Percentiles rank a stretch among this genome's conserved stretches.
Conservation (phyloP, 768 basidiomycete genomes). For the Thelephora ganbajun region DNA sequence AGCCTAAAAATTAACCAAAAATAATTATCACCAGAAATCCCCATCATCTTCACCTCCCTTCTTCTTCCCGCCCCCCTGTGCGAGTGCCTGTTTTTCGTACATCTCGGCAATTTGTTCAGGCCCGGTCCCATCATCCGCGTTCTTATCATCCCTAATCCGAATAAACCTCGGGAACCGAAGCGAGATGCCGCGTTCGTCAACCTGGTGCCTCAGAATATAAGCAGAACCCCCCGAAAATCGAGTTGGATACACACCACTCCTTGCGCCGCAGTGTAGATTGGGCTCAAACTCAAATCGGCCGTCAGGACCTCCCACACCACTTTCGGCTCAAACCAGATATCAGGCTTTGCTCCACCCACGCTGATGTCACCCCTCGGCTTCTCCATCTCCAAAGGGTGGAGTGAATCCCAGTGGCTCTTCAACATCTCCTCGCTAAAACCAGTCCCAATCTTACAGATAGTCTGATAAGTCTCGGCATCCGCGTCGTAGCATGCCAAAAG, state of each 20-base stretch:
- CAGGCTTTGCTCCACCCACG: constrained; percentile 86
- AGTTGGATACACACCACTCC: constrained; percentile 48
- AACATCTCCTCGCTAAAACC: constrained; percentile 92
- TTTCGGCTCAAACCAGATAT: constrained; percentile 96
- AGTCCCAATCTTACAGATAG: constrained; percentile 98
- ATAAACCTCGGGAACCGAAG: constrained; percentile 94
- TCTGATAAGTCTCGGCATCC: constrained; percentile 89
- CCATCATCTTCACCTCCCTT: constrained; percentile 47
- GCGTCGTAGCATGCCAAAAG: constrained; percentile 92
- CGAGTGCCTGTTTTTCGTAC: constrained; percentile 80
- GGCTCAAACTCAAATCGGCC: constrained; percentile 92
- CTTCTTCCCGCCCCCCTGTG: constrained; percentile 60
- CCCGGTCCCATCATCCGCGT: constrained; percentile 81
- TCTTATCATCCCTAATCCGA: constrained; percentile 85
- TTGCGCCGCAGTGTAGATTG: constrained; percentile 89
- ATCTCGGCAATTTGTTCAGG: constrained; percentile 94
- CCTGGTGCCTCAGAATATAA: constrained; percentile 25
- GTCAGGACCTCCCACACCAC: constrained; percentile 97
- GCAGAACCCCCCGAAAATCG: background rate
- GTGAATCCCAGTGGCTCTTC: constrained; percentile 62
- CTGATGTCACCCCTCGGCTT: constrained; percentile 75
- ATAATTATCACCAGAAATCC: constrained; percentile 54
- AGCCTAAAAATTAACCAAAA: too few relatives aligned
- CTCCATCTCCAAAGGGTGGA: constrained; percentile 63
- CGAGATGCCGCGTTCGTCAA: constrained; percentile 85